Percentiles rank a stretch among this genome's conserved stretches.
Conservation (phyloP, 176 grass and related monocot genomes). For the Bromus sterilis region DNA sequence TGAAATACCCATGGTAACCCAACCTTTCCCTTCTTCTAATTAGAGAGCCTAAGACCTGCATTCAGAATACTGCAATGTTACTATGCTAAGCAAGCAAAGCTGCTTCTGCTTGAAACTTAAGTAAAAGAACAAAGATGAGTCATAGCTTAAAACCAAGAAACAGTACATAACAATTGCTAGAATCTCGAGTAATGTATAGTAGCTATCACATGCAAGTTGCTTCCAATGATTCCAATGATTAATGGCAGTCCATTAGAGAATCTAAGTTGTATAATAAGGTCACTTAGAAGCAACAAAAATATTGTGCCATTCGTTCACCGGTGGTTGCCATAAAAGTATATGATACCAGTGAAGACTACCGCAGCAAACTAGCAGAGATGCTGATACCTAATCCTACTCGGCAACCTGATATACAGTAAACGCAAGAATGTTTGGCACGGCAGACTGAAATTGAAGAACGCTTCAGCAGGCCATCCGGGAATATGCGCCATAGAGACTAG, state of each 20-base stretch:
- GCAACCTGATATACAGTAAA: neutral
- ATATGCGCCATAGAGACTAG: neutral
- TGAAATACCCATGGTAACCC: slow-evolving; percentile 60
- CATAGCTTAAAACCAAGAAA: neutral
- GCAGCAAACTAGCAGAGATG: slow-evolving; percentile 19
- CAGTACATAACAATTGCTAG: neutral
- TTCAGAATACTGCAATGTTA: neutral
- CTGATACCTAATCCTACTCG: neutral
- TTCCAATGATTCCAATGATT: slow-evolving; percentile 31
- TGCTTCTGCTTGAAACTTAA: slow-evolving; percentile 7
- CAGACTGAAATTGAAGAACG: neutral
- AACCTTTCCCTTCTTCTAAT: neutral
- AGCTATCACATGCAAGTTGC: neutral
- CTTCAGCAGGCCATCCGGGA: neutral
- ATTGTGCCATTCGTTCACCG: slow-evolving; percentile 14
- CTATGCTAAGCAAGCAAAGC: neutral
- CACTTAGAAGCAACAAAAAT: slow-evolving; percentile 10
- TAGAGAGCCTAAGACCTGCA: slow-evolving; percentile 22
- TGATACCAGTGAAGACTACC: neutral
- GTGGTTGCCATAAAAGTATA: neutral
- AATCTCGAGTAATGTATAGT: slow-evolving; percentile 9
- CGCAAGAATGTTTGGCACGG: neutral
- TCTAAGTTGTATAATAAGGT: neutral
- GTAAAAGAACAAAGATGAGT: neutral
- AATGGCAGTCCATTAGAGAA: slow-evolving; percentile 10